A percentile compares a stretch with the other conserved stretches of the same genome.
Conservation (phyloP, 192 early-diverging fungal species). For the Coemansia sp. region DNA sequence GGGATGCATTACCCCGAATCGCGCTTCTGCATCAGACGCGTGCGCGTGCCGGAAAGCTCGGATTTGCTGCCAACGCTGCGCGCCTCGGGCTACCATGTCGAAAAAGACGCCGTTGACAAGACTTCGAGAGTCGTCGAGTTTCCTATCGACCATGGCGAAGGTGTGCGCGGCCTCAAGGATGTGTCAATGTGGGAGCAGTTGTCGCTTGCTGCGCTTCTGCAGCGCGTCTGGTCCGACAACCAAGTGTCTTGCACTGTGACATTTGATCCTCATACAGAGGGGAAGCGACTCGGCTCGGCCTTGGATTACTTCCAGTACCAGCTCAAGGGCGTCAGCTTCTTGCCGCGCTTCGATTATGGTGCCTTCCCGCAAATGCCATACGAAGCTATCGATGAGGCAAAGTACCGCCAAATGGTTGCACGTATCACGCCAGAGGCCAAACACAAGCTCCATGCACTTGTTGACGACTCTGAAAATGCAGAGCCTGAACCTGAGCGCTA, state of each 20-base stretch:
- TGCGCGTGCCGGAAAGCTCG: constrained; percentile 33
- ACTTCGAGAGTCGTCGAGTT: constrained; percentile 50
- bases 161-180: constrained; percentile 35
- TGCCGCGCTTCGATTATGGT: constrained; percentile 38
- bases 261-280: constrained; percentile 46
- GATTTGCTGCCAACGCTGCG: too few relatives aligned
- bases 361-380: constrained; percentile 58
- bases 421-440: constrained; percentile 7
- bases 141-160: constrained; percentile 54
- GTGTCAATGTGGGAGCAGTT: constrained; percentile 60
- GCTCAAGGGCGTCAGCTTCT: constrained; percentile 55
- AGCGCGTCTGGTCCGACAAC: constrained; percentile 56
- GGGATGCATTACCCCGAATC: constrained; percentile 60
- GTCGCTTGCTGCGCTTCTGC: constrained; percentile 51
- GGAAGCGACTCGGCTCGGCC: constrained; percentile 27
- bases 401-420: constrained; percentile 30
- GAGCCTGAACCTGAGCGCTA: constrained; percentile 19
- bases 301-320: constrained; percentile 58
- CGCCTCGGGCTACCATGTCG: constrained; percentile 30
- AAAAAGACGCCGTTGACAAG: constrained; percentile 42
- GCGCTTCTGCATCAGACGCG: constrained; percentile 56
- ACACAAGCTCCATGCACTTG: constrained; percentile 1
- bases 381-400: constrained; percentile 46
- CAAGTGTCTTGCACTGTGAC: constrained; percentile 57
- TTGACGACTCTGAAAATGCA: constrained; percentile 2